Conservation (phyloP, 208 protist species). For the Leishmania mexicana region DNA sequence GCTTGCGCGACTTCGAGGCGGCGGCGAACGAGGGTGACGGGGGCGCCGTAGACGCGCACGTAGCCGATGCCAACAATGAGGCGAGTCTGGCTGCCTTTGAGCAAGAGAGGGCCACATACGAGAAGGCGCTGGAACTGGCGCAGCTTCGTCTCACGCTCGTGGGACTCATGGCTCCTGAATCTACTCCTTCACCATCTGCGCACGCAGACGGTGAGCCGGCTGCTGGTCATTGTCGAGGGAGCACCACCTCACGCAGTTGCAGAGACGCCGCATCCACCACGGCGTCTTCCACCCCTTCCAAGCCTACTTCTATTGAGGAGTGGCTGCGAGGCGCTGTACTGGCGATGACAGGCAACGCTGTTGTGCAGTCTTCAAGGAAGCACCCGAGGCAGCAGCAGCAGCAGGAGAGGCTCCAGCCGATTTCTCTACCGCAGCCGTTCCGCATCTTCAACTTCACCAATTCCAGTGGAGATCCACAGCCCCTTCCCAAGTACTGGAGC, state of each 20-base stretch:
- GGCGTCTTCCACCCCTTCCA: background rate
- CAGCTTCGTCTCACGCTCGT: background rate
- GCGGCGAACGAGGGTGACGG: background rate
- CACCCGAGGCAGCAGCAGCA: background rate
- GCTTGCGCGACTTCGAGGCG: background rate
- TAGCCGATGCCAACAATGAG: background rate
- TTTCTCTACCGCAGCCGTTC: background rate
- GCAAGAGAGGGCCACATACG: background rate
- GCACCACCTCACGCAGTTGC: background rate
- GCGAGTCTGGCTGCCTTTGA: background rate
- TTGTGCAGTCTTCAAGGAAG: constrained; percentile 28
- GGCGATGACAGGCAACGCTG: constrained; percentile 61
- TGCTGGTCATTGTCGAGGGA: background rate
- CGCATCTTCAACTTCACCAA: background rate
- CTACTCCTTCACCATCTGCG: background rate
- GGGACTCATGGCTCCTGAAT: background rate
- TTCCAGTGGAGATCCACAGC: background rate
- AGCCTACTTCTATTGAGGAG: constrained; percentile 20
- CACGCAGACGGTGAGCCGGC: background rate
- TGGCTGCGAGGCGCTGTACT: constrained; percentile 52
- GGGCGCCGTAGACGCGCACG: background rate
- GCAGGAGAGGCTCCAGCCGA: background rate
- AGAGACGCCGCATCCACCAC: background rate
- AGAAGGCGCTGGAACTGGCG: background rate
- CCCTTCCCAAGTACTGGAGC: background rate